A percentile compares a stretch with the other conserved stretches of the same genome.
Conservation (phyloP, 257 asterid species). For the Gentiana straminea region DNA sequence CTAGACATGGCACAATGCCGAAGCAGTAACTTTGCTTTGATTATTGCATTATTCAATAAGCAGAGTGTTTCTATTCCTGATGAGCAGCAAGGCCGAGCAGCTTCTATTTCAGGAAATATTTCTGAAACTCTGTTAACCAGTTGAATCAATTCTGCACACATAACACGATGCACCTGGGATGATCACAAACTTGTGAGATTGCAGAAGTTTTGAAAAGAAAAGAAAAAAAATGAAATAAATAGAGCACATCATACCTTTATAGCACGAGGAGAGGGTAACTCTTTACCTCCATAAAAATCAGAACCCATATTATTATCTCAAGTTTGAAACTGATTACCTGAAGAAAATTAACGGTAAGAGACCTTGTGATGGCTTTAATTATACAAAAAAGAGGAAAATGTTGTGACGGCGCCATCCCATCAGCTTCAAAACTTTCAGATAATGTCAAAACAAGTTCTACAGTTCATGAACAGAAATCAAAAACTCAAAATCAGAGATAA, state of each 20-base stretch:
- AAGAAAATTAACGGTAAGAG: no score
- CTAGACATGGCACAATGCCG: constrained; percentile 75
- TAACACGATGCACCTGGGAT: constrained; percentile 64
- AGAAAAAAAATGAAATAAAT: no score
- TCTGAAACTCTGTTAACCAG: constrained; percentile 29
- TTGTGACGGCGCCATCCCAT: no score
- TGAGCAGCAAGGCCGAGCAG: constrained; percentile 71
- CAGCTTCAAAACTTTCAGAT: no score
- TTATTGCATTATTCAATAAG: constrained; percentile 45
- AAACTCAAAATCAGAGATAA: no score
- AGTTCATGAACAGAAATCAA: no score
- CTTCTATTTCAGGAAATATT: constrained; percentile 62
- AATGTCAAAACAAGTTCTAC: no score
- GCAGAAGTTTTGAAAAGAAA: background rate
- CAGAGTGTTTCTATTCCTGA: constrained; percentile 77
- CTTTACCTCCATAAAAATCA: constrained; percentile 31
- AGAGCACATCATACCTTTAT: constrained; percentile 43
- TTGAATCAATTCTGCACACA: constrained; percentile 56
- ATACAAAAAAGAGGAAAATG: no score
- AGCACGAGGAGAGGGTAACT: constrained; percentile 32
- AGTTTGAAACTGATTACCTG: constrained; percentile 6
- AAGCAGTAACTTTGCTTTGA: constrained; percentile 51
- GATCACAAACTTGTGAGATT: background rate
- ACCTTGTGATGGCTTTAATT: no score
- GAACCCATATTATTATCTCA: constrained; percentile 42